Evolutionary conservation across 345 rosid genomes (phyloP).

Genomic region (Arabidopsis thaliana): TAIR10.1 NC_003076.8:3785501-3786000

Average conservation of each 20-base stretch:
- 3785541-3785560: background rate
- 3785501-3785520: background rate
- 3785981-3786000: background rate
- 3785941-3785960: background rate
- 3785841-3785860: background rate
- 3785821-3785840: slow-evolving; percentile 20
- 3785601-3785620: background rate
- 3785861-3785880: background rate
- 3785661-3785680: background rate
- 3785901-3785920: no score
- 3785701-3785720: background rate
- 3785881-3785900: no score
- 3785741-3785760: background rate
- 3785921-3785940: background rate
- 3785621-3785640: background rate
- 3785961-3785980: background rate
- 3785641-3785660: background rate
- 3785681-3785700: background rate
- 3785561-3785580: background rate
- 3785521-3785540: background rate
- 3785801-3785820: slow-evolving; percentile 12
- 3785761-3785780: slow-evolving; percentile 23
- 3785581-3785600: background rate
- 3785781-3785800: slow-evolving; percentile 4
- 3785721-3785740: background rate